Evolutionary conservation across 306 rosid genomes (phyloP), one percentile per base, ranked within the genome.

Genomic region (Inga oerstediana): DNA sequence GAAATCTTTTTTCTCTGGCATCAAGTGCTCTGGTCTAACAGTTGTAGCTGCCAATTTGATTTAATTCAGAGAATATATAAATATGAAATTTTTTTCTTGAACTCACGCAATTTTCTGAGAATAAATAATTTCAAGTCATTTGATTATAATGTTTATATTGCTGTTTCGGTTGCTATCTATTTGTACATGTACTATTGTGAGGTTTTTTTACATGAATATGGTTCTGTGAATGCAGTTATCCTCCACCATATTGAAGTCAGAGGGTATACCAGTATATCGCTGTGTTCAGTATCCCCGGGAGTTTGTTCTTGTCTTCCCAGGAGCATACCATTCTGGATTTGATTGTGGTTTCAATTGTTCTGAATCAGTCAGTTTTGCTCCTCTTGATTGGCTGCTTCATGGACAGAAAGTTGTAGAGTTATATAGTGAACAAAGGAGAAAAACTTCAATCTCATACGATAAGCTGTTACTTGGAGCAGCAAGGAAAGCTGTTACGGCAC

Each of bases 291-390:
- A 84, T 86, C 91, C 90, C 8, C 75, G 91, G 45, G 99, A 94
- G 86, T 92, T 90, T 84, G 93, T 96, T 89, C 92, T 96, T 52
- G 80, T 89, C 82, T 83, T 91, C 74, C 93, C 98, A 16, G 93
- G 97, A 83, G 90, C 92, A 81, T 92, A 89, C 87, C 89, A 87
- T 91, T 90, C 98, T 0, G 97, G 93, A 81, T 91, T 96, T 81
- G 90, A 92, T 83, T 92, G 93, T 39, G 99, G 99, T 74, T 96
- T 96, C 87, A 96, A 88, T 85, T 85, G 88, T 82, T 87, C 95
- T 22, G 97, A 91, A 90, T 87, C 83, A 10, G 90, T 87, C 79
- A 88, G 88, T 80, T 89, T 92, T 79, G 97, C 98, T 74, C 92
- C 99, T 81, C 82, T 96, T 51, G 93, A 90, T 66, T 96, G 98